Percentiles rank a stretch among this genome's conserved stretches.
These are phyloP conservation scores for Prorocentrum cordatum DNA, from an alignment of 169 alveolate species.

Conservation along the genomic window DNA sequence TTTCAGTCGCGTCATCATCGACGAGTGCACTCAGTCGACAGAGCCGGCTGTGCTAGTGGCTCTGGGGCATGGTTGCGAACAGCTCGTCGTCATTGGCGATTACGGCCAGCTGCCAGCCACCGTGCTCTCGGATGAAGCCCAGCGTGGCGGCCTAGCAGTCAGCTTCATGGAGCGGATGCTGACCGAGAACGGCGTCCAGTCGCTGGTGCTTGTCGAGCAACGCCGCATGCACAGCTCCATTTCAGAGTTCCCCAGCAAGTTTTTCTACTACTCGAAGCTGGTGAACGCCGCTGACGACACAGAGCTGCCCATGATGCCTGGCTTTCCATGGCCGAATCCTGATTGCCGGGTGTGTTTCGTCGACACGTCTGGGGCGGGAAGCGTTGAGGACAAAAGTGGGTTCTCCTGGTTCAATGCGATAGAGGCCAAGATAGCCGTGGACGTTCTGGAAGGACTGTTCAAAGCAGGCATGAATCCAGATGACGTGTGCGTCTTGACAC, in stretches of 20 bases:
- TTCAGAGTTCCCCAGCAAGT: slow-evolving; percentile 86
- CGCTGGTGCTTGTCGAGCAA: slow-evolving; percentile 83
- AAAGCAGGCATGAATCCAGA: too few relatives aligned
- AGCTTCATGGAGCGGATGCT: slow-evolving; percentile 82
- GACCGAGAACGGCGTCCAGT: slow-evolving; percentile 75
- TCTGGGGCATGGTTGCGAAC: slow-evolving; percentile 64
- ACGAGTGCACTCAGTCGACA: neutral
- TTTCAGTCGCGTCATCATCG: neutral
- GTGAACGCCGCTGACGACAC: too few relatives aligned
- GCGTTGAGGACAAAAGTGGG: too few relatives aligned
- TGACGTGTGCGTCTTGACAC: too few relatives aligned
- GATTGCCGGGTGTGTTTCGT: too few relatives aligned
- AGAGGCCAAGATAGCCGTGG: too few relatives aligned
- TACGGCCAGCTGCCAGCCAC: slow-evolving; percentile 87
- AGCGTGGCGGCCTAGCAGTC: neutral
- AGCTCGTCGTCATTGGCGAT: slow-evolving; percentile 84
- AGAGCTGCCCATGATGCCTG: too few relatives aligned
- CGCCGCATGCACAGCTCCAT: slow-evolving; percentile 96
- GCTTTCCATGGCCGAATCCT: too few relatives aligned
- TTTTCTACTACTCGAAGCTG: slow-evolving; percentile 88
- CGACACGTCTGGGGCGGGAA: too few relatives aligned
- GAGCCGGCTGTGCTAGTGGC: slow-evolving; percentile 73
- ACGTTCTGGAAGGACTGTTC: too few relatives aligned
- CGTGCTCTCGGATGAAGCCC: neutral
- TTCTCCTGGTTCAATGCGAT: too few relatives aligned